A percentile compares a stretch with the other conserved stretches of the same genome.
Conservation (phyloP, 108 stramenopile genomes). For the Nitzschia sp. region DNA sequence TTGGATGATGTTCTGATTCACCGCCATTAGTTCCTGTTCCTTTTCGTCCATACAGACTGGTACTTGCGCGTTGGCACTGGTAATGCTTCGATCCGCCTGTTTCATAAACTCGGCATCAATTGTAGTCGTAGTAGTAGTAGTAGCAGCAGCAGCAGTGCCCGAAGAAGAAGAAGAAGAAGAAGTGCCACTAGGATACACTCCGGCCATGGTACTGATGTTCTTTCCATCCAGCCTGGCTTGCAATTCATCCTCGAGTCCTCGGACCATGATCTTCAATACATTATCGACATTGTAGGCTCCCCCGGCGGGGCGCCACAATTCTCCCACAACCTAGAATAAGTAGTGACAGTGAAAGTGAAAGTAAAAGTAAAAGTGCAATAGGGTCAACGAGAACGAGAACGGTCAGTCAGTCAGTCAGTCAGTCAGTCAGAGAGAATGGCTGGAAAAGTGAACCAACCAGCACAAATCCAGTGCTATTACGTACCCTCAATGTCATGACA, state of each 20-base stretch:
- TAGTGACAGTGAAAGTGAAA: not conserved
- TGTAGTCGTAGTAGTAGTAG: too few relatives aligned
- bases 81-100: not conserved
- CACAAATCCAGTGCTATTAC: not conserved
- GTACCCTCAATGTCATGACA: slow-evolving; percentile 67
- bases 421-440: not conserved
- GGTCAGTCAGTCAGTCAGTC: not conserved
- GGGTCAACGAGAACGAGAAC: too few relatives aligned
- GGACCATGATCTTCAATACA: slow-evolving; percentile 79
- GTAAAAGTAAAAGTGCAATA: not conserved
- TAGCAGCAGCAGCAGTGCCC: too few relatives aligned
- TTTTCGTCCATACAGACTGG: not conserved
- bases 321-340: slow-evolving; percentile 54
- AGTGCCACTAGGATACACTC: slow-evolving; percentile 23
- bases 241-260: slow-evolving; percentile 82
- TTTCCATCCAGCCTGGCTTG: slow-evolving; percentile 59
- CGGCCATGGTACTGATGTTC: slow-evolving; percentile 10
- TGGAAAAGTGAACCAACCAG: not conserved
- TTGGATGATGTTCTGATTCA: not conserved
- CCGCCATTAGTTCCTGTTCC: not conserved
- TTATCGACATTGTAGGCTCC: slow-evolving; percentile 89
- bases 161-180: too few relatives aligned
- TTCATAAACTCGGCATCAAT: slow-evolving; percentile 6
- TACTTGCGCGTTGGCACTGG: not conserved
- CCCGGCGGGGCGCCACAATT: slow-evolving; percentile 74